These are phyloP conservation scores for Marasmius sp. DNA, from an alignment of 1,284 basidiomycete species.

Conservation along the genomic window DNA sequence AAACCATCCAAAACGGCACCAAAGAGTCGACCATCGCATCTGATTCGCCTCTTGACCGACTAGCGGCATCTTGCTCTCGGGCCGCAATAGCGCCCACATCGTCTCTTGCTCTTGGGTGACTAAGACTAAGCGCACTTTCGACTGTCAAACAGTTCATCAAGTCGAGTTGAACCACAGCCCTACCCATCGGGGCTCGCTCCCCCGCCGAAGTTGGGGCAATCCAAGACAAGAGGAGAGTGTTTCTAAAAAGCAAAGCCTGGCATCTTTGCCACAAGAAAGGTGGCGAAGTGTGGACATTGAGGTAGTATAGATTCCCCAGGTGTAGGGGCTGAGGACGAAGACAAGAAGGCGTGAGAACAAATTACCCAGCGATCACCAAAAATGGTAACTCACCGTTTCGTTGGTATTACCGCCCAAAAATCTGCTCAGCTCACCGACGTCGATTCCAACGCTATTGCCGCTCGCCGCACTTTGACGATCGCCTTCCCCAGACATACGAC, in stretches of 20 bases:
- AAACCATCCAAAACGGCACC: slow-evolving; percentile 86
- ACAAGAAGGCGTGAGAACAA: slow-evolving; percentile 1
- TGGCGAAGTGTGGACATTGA: slow-evolving; percentile 81
- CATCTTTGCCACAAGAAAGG: slow-evolving; percentile 84
- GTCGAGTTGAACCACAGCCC: slow-evolving; percentile 81
- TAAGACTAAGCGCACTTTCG: slow-evolving; percentile 74
- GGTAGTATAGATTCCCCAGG: slow-evolving; percentile 83
- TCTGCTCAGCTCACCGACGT: slow-evolving; percentile 40
- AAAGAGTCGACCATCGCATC: slow-evolving; percentile 65
- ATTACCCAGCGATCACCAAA: slow-evolving; percentile 1
- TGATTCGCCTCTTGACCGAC: slow-evolving; percentile 31
- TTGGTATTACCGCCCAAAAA: slow-evolving; percentile 12
- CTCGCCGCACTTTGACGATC: slow-evolving; percentile 28
- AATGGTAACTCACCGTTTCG: slow-evolving; percentile 35
- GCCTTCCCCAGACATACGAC: slow-evolving; percentile 38
- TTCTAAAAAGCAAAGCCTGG: slow-evolving; percentile 79
- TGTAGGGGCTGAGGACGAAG: slow-evolving; percentile 63
- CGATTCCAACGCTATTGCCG: slow-evolving; percentile 35
- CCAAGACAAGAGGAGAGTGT: slow-evolving; percentile 82
- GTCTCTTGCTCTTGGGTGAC: slow-evolving; percentile 73
- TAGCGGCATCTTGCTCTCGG: slow-evolving; percentile 45
- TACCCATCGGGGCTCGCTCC: slow-evolving; percentile 35
- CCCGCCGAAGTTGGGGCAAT: slow-evolving; percentile 59
- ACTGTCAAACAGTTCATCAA: slow-evolving; percentile 82
- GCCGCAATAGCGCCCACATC: slow-evolving; percentile 86